Evolutionary conservation across 2,329 filamentous ascomycete genomes (phyloP), one percentile per base, ranked within the genome.

Genomic region (Phoma sp.): DNA sequence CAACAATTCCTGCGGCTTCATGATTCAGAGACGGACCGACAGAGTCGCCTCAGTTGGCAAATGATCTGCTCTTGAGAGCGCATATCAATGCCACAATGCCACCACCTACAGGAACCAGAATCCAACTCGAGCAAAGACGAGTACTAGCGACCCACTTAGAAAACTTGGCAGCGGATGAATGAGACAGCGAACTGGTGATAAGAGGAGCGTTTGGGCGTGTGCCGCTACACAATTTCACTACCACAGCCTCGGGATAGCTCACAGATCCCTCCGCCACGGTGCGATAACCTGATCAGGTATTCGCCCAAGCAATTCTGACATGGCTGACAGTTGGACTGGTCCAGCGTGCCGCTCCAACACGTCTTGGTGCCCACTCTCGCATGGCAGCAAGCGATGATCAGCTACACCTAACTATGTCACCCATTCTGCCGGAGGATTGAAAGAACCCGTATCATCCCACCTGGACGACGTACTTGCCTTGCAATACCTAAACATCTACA

Each of bases 361-460:
- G 33, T 46, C 33, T 45, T 36, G 21, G 17, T 48, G 23, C 25
- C 45, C 51, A 30, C 21, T 34, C 15, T 45, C 51, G 51, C 45
- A 49, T 54, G 23, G 20, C 34, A 40, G 45, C 51, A 54, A 36
- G 34, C 51, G 45, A 46, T 28, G 34, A 38, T 34, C 28, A 39
- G 14, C 10, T 46, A 49, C 45, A 40, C 21, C 25, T 49, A 15
- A 38, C 11, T 21, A n/a, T 28, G 33, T 36, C 17, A 21, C 34
- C 34, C 15, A 21, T n/a, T 14, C 14, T 14, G 20, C 17, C 29
- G n/a, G 20, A 48, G 14, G 33, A n/a, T 43, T n/a, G 3, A n/a
- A 23, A 11, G 14, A 9, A 4, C 14, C 11, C 15, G 12, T 2
- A 29, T 38, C 28, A 12, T 25, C 15, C 7, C 33, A 32, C 14